phyloP scores from a whole-genome alignment of 2,329 filamentous ascomycete genomes.

The Grosmannia clavigera region DNA sequence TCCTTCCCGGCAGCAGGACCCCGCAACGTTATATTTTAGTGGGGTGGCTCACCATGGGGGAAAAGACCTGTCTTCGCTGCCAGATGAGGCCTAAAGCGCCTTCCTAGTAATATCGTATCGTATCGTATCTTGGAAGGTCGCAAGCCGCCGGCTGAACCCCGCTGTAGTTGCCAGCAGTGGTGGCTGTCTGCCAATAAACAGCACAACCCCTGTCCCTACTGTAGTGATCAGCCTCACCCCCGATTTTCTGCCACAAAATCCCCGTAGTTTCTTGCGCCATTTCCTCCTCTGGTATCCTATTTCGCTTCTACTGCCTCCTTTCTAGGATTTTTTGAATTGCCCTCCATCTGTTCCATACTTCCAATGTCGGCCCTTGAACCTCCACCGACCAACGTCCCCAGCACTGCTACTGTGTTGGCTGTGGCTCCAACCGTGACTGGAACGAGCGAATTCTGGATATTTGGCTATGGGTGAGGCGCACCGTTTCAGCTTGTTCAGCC shows the following conservation, averaged over 20 bases:
- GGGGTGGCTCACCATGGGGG: neutral
- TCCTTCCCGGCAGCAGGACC: neutral
- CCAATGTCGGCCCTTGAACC: neutral
- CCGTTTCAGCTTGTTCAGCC: neutral
- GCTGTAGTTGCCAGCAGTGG: neutral
- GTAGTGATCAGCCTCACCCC: neutral
- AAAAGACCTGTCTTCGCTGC: neutral
- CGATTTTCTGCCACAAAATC: neutral
- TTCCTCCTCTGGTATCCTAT: neutral
- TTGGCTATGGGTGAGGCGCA: conserved; percentile 70
- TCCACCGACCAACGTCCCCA: neutral
- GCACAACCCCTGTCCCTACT: neutral
- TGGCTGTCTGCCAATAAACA: neutral
- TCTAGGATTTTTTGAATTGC: neutral
- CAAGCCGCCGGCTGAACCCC: too few relatives aligned
- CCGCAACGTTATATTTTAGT: conserved; percentile 2
- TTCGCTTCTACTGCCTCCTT: neutral
- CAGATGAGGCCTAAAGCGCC: too few relatives aligned
- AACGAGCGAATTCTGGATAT: conserved; percentile 71
- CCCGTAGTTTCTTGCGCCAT: neutral
- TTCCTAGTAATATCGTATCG: too few relatives aligned
- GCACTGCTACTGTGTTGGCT: neutral
- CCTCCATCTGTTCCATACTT: neutral
- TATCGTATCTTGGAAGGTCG: too few relatives aligned
- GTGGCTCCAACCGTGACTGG: conserved; percentile 14